Base-by-base conservation (phyloP, 73 alveolate species). In the Paramecium octaurelia region DNA sequence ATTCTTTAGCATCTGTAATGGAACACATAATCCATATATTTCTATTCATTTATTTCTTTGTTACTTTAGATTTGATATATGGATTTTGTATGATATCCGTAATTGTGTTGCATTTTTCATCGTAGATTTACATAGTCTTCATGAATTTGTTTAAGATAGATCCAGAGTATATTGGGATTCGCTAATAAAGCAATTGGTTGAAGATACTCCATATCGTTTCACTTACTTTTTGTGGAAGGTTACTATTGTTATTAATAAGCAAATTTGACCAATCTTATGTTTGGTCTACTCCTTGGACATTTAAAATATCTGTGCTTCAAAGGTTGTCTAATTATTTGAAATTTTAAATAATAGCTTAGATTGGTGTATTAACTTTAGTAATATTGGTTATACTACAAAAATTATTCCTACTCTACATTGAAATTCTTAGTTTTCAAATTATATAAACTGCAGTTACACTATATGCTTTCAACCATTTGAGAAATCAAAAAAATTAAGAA, bases 141-240 rank as follows among this genome's bases (percentile, higher is more conserved):
- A 80, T 80, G 75, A 42, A 80, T 80, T 23, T 80, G 9, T 80
- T 80, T 14, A 80, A 48, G 16, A 80, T 80, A 23, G 91, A 80
- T 35, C 91, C 91, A 42, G 91, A 80, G 29, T 80, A 80, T 46
- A 80, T 80, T 80, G 91, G 91, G n/a, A 24, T 80, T 20, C 70
- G 91, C 5, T 80, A 80, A 80, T 24, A 80, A 80, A 38, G 31
- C 14, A 80, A 12, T 23, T 20, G 46, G 31, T 31, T 48, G 0
- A 80, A 42, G 34, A 2, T 80, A 23, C 44, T 80, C 27, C 91
- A 75, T 44, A 35, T 80, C 5, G 8, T 80, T 18, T 80, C 91
- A 48, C n/a, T 80, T 10, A 80, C 69, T 12, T 80, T 80, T 48
- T 44, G 91, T 46, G 91, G 91, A 12, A 80, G 91, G 16, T 35